These are phyloP conservation scores for Epichloe sp. DNA, from an alignment of 2,329 filamentous ascomycete genomes.

Conservation along the genomic window DNA sequence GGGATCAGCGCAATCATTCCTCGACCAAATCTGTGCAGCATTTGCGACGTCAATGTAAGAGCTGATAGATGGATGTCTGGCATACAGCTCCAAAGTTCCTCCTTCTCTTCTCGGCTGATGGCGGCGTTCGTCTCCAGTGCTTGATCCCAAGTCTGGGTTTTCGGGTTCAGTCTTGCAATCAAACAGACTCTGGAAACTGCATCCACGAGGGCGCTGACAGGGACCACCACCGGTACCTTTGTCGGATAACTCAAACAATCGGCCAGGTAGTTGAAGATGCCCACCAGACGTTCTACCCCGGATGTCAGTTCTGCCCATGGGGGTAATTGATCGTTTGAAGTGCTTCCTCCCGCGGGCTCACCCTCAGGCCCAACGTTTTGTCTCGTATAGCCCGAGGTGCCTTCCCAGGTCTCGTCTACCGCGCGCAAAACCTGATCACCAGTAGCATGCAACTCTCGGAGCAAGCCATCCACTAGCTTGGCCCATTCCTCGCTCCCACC, in stretches of 20 bases:
- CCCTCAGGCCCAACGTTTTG: conserved; percentile 30
- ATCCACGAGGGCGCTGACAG: conserved; percentile 55
- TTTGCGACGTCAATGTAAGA: conserved; percentile 45
- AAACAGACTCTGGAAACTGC: conserved; percentile 57
- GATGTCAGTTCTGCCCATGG: conserved; percentile 62
- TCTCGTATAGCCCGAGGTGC: conserved; percentile 38
- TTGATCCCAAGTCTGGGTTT: conserved; percentile 32
- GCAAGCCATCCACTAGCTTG: conserved; percentile 46
- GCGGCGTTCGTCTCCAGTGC: conserved; percentile 55
- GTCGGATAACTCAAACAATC: conserved; percentile 52
- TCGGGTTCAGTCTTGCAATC: conserved; percentile 41
- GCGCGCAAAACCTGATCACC: conserved; percentile 68
- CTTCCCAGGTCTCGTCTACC: conserved; percentile 71
- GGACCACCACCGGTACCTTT: conserved; percentile 50
- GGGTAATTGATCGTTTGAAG: conserved; percentile 39
- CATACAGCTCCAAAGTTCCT: conserved; percentile 60
- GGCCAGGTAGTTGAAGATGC: conserved; percentile 51
- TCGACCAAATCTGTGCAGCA: conserved; percentile 45
- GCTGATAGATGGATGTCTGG: conserved; percentile 62
- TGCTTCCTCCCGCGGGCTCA: conserved; percentile 34
- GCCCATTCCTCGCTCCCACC: conserved; percentile 67
- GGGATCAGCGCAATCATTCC: conserved; percentile 47
- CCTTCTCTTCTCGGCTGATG: conserved; percentile 67
- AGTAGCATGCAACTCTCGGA: conserved; percentile 55
- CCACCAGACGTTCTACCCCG: conserved; percentile 56